Evolutionary conservation across 1,284 basidiomycete species (phyloP).

Genomic region (Puccinia coronata): DNA sequence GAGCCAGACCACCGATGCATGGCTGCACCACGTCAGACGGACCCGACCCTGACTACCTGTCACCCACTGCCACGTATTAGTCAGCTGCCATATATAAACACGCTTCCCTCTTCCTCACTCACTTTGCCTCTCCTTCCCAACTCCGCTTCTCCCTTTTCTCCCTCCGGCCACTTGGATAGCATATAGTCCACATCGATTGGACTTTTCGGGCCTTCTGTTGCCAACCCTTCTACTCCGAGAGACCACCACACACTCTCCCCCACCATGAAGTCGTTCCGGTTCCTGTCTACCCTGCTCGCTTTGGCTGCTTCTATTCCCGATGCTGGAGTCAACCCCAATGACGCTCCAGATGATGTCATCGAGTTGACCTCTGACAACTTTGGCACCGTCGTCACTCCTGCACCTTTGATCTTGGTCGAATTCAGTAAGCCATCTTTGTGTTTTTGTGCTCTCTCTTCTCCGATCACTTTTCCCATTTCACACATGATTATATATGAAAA

Average conservation of each 20-base stretch:
- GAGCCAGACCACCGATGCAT: no score
- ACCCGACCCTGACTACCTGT: no score
- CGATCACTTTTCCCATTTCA: no score
- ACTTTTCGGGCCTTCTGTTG: not conserved
- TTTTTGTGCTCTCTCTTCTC: not conserved
- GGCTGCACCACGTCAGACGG: no score
- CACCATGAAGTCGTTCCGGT: conserved; percentile 11
- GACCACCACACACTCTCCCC: not conserved
- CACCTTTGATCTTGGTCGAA: conserved; percentile 85
- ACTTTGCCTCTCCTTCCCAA: no score
- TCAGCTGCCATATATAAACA: no score
- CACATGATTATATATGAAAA: no score
- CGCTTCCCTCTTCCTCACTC: no score
- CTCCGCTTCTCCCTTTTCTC: no score
- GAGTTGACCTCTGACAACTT: conserved; percentile 74
- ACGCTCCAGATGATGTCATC: conserved; percentile 67
- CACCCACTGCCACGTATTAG: no score
- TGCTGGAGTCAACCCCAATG: conserved; percentile 1
- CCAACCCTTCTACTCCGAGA: not conserved
- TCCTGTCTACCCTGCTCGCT: not conserved
- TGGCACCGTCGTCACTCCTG: conserved; percentile 68
- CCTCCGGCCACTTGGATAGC: not conserved
- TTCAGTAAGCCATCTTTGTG: conserved; percentile 87
- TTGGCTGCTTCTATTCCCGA: not conserved
- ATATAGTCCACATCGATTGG: not conserved